Evolutionary conservation across 1,284 basidiomycete species (phyloP).

Genomic region (Tilletia setariae): DNA sequence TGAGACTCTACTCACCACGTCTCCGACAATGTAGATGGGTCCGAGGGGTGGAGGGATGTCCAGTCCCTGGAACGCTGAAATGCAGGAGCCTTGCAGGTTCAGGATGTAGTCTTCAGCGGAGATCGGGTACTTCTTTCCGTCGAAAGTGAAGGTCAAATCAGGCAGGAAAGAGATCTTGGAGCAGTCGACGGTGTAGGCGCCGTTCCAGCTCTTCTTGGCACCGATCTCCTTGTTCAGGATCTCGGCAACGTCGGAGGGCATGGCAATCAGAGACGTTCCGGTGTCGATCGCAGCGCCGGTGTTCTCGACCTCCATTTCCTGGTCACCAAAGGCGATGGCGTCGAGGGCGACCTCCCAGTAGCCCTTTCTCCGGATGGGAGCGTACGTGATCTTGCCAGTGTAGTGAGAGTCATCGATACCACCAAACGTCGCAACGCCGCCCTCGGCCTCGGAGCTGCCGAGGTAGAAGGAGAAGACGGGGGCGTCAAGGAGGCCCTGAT

Average conservation of each 20-base stretch:
- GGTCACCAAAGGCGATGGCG: constrained; percentile 63
- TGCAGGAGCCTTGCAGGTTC: constrained; percentile 82
- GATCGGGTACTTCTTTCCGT: constrained; percentile 65
- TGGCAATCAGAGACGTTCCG: constrained; percentile 84
- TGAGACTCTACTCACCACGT: constrained; percentile 26
- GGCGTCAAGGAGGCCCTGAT: constrained; percentile 75
- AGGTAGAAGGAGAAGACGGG: constrained; percentile 94
- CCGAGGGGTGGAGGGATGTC: constrained; percentile 86
- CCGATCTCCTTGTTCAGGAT: constrained; percentile 86
- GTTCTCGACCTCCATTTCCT: constrained; percentile 73
- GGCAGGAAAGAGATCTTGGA: constrained; percentile 76
- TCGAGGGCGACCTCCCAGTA: constrained; percentile 72
- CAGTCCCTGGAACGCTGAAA: constrained; percentile 87
- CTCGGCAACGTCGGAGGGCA: constrained; percentile 92
- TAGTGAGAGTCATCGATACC: constrained; percentile 80
- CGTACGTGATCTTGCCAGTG: constrained; percentile 78
- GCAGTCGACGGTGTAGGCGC: constrained; percentile 68
- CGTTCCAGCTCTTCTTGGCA: constrained; percentile 48
- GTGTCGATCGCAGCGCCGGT: constrained; percentile 73
- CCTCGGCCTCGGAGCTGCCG: constrained; percentile 79
- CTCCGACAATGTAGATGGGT: constrained; percentile 88
- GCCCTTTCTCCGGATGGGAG: constrained; percentile 88
- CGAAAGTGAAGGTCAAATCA: constrained; percentile 71
- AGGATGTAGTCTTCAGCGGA: constrained; percentile 84
- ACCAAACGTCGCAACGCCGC: constrained; percentile 89